Base-by-base conservation (phyloP, 371 early-diverging fungal species). In the Apophysomyces trapeziformis region DNA sequence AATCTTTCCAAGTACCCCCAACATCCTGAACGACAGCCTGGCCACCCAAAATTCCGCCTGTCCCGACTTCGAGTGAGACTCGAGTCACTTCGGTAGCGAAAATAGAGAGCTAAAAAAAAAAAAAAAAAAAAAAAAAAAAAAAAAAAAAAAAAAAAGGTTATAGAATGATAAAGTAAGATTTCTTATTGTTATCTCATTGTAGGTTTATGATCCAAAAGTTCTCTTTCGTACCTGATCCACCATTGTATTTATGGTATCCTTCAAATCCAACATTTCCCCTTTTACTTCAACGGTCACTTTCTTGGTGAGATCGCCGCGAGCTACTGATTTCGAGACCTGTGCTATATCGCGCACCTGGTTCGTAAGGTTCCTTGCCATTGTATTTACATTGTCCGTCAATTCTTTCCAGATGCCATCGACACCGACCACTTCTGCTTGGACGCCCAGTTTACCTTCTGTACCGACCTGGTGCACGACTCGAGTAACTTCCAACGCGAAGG, bases 61-160 rank as follows among this genome's bases (percentile, higher is more conserved):
- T 90, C 3, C 90, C 88, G 45, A 90, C 90, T 67, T 87, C 87
- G 7, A 80, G 65, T 7, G 87, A 83, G 0, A 90, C 88, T n/a
- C 85, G 82, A 44, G 84, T 82, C 13, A 90, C 87, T 65, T 90
- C 89, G 1, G 78, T 75, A 6, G 86, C 87, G 70, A 86, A 86
- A 2, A 76, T 83, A 57, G 71, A 71, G 12, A 71, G 65, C 71
- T 69, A 56, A 37, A 61, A 37, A 44, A 45, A 57, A 65, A 37
- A 61, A 37, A 44, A 45, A 57, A 65, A 37, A 61, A 37, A 44
- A 45, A 57, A 65, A 37, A 61, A 37, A 44, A 45, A 57, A 65
- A 37, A 61, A 37, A 44, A 45, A 57, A 65, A n/a, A 37, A 61
- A 37, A 44, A 45, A 57, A 65, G 50, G 44, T 37, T n/a, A 43